phyloP scores from a whole-genome alignment of 1,284 basidiomycete genomes.

The Trametes pubescens region DNA sequence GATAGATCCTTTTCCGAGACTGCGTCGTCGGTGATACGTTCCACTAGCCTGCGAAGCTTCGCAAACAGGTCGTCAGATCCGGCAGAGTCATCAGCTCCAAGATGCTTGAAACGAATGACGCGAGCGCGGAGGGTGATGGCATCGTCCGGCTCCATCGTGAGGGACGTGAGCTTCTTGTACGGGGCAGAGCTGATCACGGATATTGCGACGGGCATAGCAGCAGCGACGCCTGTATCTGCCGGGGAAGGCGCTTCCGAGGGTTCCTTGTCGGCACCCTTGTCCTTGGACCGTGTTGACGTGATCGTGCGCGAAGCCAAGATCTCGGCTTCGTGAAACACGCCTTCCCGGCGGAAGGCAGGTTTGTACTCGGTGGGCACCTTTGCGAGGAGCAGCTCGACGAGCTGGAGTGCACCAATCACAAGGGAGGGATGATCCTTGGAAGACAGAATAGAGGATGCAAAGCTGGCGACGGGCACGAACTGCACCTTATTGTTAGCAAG shows the following conservation, averaged over 20 bases:
- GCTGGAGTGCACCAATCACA: constrained; percentile 87
- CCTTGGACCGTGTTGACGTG: constrained; percentile 62
- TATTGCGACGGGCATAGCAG: constrained; percentile 42
- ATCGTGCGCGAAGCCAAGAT: constrained; percentile 70
- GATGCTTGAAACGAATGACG: constrained; percentile 84
- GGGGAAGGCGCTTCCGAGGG: constrained; percentile 48
- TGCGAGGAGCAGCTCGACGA: constrained; percentile 86
- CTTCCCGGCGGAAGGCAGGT: constrained; percentile 89
- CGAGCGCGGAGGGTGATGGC: constrained; percentile 89
- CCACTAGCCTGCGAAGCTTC: constrained; percentile 71
- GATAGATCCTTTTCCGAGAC: constrained; percentile 73
- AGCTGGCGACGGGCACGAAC: constrained; percentile 91
- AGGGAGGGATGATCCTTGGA: constrained; percentile 88
- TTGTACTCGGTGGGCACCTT: constrained; percentile 88
- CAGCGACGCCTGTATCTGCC: constrained; percentile 43
- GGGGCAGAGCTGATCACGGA: constrained; percentile 56
- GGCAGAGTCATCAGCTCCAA: constrained; percentile 60
- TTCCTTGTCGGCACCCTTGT: constrained; percentile 55
- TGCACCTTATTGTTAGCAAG: constrained; percentile 43
- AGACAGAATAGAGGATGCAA: constrained; percentile 91
- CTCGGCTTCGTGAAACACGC: constrained; percentile 93
- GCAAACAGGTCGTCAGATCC: constrained; percentile 73
- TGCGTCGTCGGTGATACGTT: constrained; percentile 60
- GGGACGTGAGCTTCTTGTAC: constrained; percentile 70
- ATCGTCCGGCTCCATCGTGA: constrained; percentile 84